A percentile compares a stretch with the other conserved stretches of the same genome.
phyloP scores from a whole-genome alignment of 2,329 filamentous ascomycete species.

The Aspergillus tanneri region DNA sequence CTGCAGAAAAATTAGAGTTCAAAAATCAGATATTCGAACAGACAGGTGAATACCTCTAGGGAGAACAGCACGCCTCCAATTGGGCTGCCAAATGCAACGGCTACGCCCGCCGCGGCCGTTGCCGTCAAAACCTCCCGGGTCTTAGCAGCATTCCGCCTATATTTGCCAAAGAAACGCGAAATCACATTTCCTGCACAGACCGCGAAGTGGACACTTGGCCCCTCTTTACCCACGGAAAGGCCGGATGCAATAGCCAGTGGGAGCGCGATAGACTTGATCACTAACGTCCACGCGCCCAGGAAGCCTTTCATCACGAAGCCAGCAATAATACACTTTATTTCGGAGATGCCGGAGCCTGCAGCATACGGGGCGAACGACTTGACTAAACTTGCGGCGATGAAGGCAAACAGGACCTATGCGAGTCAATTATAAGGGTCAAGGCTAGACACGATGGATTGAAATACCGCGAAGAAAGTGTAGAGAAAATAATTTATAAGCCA shows the following conservation, averaged over 20 bases:
- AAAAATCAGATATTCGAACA: too few relatives aligned
- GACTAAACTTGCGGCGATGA: conserved; percentile 78
- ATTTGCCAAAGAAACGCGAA: conserved; percentile 88
- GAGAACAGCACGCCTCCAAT: conserved; percentile 97
- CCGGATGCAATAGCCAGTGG: conserved; percentile 92
- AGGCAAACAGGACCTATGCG: conserved; percentile 70
- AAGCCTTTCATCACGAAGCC: conserved; percentile 99
- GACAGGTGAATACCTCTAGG: conserved; percentile 71
- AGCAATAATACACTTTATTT: conserved; percentile 99
- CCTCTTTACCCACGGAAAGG: conserved; percentile 93
- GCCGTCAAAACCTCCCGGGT: conserved; percentile 93
- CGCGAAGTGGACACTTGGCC: conserved; percentile 97
- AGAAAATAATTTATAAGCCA: conserved; percentile 78
- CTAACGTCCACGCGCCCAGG: conserved; percentile 81
- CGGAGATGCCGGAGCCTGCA: conserved; percentile 92
- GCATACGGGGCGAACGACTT: conserved; percentile 93
- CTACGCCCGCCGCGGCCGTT: conserved; percentile 90
- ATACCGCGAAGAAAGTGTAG: conserved; percentile 81
- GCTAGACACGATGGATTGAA: conserved; percentile 25
- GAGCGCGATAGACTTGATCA: conserved; percentile 90
- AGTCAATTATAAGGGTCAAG: not conserved
- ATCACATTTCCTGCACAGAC: conserved; percentile 98
- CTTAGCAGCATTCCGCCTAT: conserved; percentile 86
- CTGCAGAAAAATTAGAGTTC: conserved; percentile 35
- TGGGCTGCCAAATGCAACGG: conserved; percentile 93